phyloP scores from a whole-genome alignment of 208 protist genomes.

The Trypanosoma caninum region DNA sequence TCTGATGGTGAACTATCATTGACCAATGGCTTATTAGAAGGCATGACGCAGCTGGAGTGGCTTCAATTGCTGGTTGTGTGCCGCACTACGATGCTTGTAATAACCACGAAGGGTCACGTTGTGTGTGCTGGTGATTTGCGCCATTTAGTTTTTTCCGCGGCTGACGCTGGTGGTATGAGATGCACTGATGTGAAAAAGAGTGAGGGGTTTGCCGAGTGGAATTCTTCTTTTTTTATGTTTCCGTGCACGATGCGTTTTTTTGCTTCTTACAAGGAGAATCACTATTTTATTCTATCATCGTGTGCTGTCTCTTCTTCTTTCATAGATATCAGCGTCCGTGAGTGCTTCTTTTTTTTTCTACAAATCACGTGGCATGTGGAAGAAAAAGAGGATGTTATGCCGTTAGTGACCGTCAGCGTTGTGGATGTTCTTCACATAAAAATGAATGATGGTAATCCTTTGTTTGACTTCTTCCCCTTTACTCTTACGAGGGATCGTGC shows the following conservation, averaged over 20 bases:
- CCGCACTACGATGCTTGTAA: conserved; percentile 11
- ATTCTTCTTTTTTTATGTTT: conserved; percentile 1
- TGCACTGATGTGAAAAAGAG: background rate
- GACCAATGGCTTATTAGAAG: background rate
- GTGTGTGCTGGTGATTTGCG: conserved; percentile 6
- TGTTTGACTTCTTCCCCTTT: conserved; percentile 18
- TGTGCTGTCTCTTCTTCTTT: background rate
- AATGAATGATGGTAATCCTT: background rate
- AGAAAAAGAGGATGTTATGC: background rate
- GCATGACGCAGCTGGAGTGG: background rate
- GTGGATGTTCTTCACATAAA: conserved; percentile 1
- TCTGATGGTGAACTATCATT: background rate
- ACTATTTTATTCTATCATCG: conserved; percentile 9
- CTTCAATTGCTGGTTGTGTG: conserved; percentile 9
- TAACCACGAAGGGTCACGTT: background rate
- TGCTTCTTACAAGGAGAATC: background rate
- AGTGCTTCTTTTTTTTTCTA: conserved; percentile 17
- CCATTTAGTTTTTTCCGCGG: background rate
- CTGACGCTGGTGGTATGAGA: background rate
- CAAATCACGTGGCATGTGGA: background rate
- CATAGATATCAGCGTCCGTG: background rate
- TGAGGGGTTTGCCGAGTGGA: background rate
- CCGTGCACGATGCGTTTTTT: conserved; percentile 10
- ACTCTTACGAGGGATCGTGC: background rate
- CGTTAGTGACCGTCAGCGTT: background rate